Conservation (phyloP, 345 rosid genomes). For the Excoecaria cochinchinensis region DNA sequence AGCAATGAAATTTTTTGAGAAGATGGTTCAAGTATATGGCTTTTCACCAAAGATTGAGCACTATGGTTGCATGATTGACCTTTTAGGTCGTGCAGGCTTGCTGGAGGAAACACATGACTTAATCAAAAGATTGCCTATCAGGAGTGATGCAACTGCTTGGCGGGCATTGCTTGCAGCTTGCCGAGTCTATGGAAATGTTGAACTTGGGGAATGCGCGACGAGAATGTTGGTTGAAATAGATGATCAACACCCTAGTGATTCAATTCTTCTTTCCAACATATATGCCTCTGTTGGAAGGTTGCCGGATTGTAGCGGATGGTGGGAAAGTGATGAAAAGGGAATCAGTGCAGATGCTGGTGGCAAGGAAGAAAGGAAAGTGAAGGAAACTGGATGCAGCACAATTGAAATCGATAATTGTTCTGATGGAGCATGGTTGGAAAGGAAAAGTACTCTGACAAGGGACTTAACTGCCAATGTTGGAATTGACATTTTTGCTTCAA, state of each 20-base stretch:
- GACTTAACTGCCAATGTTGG: no score
- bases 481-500: no score
- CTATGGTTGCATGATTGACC: constrained; percentile 64
- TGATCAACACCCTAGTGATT: constrained; percentile 51
- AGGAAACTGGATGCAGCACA: constrained; percentile 56
- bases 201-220: constrained; percentile 43
- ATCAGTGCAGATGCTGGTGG: not conserved
- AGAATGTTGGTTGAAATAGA: constrained; percentile 41
- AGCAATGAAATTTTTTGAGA: constrained; percentile 48
- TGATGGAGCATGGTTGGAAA: constrained; percentile 1
- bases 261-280: constrained; percentile 49
- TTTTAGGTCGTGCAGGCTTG: constrained; percentile 63
- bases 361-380: constrained; percentile 20
- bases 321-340: constrained; percentile 21
- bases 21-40: constrained; percentile 48
- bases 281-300: constrained; percentile 52
- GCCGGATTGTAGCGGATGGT: constrained; percentile 25
- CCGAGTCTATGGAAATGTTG: constrained; percentile 53
- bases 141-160: constrained; percentile 56
- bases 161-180: constrained; percentile 68
- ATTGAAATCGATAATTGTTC: constrained; percentile 34
- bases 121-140: constrained; percentile 46
- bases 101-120: constrained; percentile 57
- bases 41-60: constrained; percentile 54
- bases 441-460: no score